Base-by-base conservation (phyloP, 1,139 yeast species). In the Hyphopichia burtonii region DNA sequence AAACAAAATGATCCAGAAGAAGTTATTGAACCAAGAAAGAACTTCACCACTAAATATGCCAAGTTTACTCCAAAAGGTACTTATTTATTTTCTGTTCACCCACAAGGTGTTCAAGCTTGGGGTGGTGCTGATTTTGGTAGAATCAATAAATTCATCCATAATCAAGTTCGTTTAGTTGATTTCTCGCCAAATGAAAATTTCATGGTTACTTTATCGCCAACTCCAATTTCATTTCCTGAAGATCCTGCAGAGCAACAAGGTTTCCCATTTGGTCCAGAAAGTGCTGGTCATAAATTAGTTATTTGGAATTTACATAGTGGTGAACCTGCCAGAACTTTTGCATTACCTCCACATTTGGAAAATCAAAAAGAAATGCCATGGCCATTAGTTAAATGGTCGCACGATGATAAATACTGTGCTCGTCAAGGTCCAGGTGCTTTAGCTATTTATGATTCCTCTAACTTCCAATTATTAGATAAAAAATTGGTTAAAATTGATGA, bases 381-480 rank as follows among this genome's bases (percentile, higher is more conserved):
- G 99, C 99, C 99, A 39, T 80, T 93, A 61, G 86, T 94, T 63
- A 91, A 90, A 68, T 94, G 99, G 98, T 89, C 98, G 37, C 77
- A 75, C 56, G 95, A 94, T 68, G 96, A 89, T 67, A 84, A 82
- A 66, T 94, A 84, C 74, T 88, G 96, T 72, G 98, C 97, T 44
- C 86, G 99, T 71, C 82, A 88, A 66, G 93, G 93, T 42, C 96
- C 96, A 44, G 94, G 88, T 51, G 97, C 96, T 43, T 75, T 94
- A 54, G 93, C 96, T 39, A 79, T 94, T 50, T 94, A 91, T 66
- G 83, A 82, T 43, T 78, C 89, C 39, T 76, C 83, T 37, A 27
- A 22, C 22, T 83, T 79, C 71, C 75, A 74, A 52, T 68, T 93
- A 51, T 71, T 93, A 53, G 97, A 90, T 59, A 88, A 87, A 71